Evolutionary conservation across 768 basidiomycete species (phyloP), one percentile per base, ranked within the genome.

Genomic region (Mycena latifolia): DNA sequence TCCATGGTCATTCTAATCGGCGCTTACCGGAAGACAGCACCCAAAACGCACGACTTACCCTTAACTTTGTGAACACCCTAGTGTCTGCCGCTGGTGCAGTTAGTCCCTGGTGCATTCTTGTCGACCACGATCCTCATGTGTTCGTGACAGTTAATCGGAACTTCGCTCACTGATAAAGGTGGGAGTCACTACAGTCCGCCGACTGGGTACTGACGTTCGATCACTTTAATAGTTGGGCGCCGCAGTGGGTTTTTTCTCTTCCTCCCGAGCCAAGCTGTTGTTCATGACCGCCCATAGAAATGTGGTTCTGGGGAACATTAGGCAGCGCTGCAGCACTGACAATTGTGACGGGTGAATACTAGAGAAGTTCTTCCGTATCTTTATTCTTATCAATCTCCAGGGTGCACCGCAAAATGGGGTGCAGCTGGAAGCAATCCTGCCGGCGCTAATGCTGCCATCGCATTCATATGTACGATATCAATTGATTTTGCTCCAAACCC

Each of bases 231-330:
- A 71, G 74, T 75, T 24, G 74, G 74, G 28, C 66, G 74, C 20
- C 67, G 74, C 35, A 69, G 69, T 69, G 35, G 6, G 68, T 57
- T 52, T n/a, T n/a, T 41, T 15, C 41, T n/a, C 24, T 8, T 50
- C 46, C 11, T 31, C 22, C 17, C 1, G 20, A n/a, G 20, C 15
- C 17, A 22, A 46, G 12, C 39, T 20, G 7, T 27, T 45, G 4
- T 50, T 58, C 15, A 53, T 43, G 10, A n/a, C 22, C 43, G 3
- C n/a, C 33, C 12, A 10, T n/a, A 63, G 73, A 69, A 20, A 72
- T 75, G 66, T 75, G 74, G 74, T 71, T 75, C 45, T 75, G 72
- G 72, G 74, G 74, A 31, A 75, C 74, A 12, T 46, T 73, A 17
- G 67, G 37, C n/a, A 64, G 62, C 20, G 66, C 74, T 24, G 65